Conservation (phyloP, 352 stramenopile species). For the Salisapilia sapeloensis region DNA sequence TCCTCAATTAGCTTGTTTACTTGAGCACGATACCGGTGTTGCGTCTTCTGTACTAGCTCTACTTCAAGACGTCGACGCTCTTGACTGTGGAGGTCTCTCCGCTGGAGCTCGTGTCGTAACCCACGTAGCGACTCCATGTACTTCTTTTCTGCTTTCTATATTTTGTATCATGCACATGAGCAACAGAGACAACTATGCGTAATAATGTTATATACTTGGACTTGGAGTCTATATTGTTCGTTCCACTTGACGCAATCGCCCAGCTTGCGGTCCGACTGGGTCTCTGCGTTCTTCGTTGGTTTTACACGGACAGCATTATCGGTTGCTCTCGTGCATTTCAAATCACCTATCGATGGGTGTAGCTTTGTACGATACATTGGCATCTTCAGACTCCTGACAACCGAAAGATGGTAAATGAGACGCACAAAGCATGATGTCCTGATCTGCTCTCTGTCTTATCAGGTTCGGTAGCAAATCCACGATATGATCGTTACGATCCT, state of each 20-base stretch:
- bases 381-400: no score
- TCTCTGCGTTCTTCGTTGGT: no score
- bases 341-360: no score
- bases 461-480: no score
- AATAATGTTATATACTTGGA: conserved; percentile 15
- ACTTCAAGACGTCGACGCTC: conserved; percentile 17
- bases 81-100: conserved; percentile 14
- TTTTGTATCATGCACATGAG: neutral
- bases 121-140: conserved; percentile 31
- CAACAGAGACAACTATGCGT: no score
- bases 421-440: neutral
- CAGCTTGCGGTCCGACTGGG: conserved; percentile 29
- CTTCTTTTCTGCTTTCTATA: conserved; percentile 27
- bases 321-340: no score
- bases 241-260: conserved; percentile 34
- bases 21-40: conserved; percentile 29
- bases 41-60: conserved; percentile 52
- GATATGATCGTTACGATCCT: no score
- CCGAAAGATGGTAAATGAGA: no score
- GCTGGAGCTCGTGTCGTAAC: conserved; percentile 23
- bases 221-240: conserved; percentile 16
- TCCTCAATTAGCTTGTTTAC: conserved; percentile 29
- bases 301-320: no score
- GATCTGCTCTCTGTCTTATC: no score
- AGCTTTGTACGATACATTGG: no score